Base-by-base conservation (phyloP, 2,329 filamentous ascomycete genomes). In the Trichophyton verrucosum region DNA sequence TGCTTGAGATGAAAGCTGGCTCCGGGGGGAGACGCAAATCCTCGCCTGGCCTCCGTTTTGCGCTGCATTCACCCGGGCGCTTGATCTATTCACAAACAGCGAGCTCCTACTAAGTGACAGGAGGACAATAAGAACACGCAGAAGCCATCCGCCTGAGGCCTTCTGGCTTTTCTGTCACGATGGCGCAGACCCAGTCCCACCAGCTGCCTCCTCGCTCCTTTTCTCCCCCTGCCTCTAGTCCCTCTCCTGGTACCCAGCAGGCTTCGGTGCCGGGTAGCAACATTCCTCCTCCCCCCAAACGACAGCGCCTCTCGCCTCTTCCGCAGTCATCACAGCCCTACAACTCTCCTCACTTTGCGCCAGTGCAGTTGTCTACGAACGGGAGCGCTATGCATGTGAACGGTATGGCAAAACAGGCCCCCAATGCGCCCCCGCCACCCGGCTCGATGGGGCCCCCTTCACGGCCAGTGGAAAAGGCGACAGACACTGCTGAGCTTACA, bases 301-400 rank as follows among this genome's bases (percentile, higher is more conserved):
- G 88, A 71, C 86, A 82, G 71, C 86, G 84, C 61, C 76, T 88
- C 56, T 89, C 86, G 27, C 85, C 86, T 58, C 85, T 85, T 61
- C 82, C 85, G 38, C 75, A 80, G n/a, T 85, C 87, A n/a, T 85
- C 87, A 58, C 79, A 75, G 53, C 3, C 62, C 3, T 57, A 86
- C 66, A 79, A 77, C 58, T 87, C 84, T 38, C 83, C 84, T 0
- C 85, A 84, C 68, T 77, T 75, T 66, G 68, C 70, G 44, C 78
- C 65, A 72, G 76, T 66, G 78, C 82, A 64, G 74, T 80, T 66
- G 42, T 75, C 74, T 27, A 64, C 62, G 61, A 63, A 49, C 24
- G 61, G 47, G 57, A 64, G 59, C 24, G 60, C 64, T 60, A 30
- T 53, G 8, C 68, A 83, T 77, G 63, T 84, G 81, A 67, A 85